A percentile compares a stretch with the other conserved stretches of the same genome.
Evolutionary conservation across 805 yeast species (phyloP).

Genomic region (Candida railenensis): DNA sequence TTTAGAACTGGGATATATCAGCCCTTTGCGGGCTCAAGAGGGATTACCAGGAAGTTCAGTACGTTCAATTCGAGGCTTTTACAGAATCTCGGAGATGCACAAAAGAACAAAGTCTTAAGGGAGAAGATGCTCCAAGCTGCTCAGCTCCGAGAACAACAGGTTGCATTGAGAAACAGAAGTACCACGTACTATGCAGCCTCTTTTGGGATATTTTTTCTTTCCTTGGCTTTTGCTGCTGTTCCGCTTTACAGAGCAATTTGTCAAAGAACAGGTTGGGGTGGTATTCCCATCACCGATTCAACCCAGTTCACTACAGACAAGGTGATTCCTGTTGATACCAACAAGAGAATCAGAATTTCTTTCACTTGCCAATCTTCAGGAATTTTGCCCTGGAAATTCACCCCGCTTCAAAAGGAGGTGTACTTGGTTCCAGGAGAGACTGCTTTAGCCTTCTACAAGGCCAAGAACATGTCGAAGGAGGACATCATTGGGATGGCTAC

Average conservation of each 20-base stretch:
- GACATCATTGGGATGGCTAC: conserved; percentile 99
- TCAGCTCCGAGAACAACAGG: conserved; percentile 24
- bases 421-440: conserved; percentile 95
- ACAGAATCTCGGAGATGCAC: background rate
- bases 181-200: conserved; percentile 67
- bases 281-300: conserved; percentile 87
- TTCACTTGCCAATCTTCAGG: conserved; percentile 93
- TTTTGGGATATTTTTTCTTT: conserved; percentile 66
- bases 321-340: conserved; percentile 82
- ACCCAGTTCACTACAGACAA: conserved; percentile 82
- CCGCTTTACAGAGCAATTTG: conserved; percentile 91
- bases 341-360: conserved; percentile 74
- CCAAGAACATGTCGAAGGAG: conserved; percentile 78
- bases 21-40: background rate
- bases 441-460: conserved; percentile 92
- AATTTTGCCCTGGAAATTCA: conserved; percentile 89
- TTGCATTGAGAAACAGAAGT: conserved; percentile 45
- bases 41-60: background rate
- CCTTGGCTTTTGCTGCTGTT: conserved; percentile 85
- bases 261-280: conserved; percentile 94
- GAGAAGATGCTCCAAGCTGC: conserved; percentile 14
- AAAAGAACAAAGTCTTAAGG: background rate
- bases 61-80: background rate
- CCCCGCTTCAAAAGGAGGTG: conserved; percentile 93
- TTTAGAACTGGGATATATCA: background rate